Base-by-base conservation (phyloP, 331 rosid genomes). In the Dryas integrifolia region DNA sequence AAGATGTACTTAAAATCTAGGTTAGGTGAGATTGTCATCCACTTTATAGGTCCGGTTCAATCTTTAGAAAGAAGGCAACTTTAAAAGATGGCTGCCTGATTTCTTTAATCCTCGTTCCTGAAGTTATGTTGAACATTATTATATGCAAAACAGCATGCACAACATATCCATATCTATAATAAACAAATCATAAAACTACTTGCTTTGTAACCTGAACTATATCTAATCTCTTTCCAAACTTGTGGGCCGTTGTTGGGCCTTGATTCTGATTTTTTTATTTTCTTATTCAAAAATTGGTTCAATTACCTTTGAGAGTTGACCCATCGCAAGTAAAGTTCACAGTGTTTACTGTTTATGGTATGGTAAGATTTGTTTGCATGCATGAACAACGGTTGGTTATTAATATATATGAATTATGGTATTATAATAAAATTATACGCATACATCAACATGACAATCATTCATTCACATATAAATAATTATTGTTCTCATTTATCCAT, bases 21-120 rank as follows among this genome's bases (percentile, higher is more conserved):
- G 35, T 69, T 51, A 14, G 57, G 70, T 60, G 16, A 77, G 76
- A 77, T 77, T 61, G 52, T 64, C 11, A 7, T 61, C 41, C 8
- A n/a, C 66, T 70, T 62, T 44, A 7, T 15, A 57, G 49, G 40
- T 72, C 72, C 72, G 49, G 40, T 72, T 72, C 72, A 70, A 66
- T 77, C 86, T 80, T 85, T 52, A 79, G 57, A 78, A 64, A 70
- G 76, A 82, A 82, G 78, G 41, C 70, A 74, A 77, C 49, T 56
- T 75, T 7, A 58, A 61, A 65, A 68, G 48, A 62, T 8, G 35
- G 38, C 13, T 15, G 35, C 16, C 13, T 35, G 15, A 49, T 49
- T 35, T 68, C 30, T n/a, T 4, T 39, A 7, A 26, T 68, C 46
- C 41, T 35, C 13, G 7, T 51, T 38, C 48, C 9, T 38, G 12